Conservation (phyloP, 2,329 filamentous ascomycete genomes). For the Trichophyton rubrum region DNA sequence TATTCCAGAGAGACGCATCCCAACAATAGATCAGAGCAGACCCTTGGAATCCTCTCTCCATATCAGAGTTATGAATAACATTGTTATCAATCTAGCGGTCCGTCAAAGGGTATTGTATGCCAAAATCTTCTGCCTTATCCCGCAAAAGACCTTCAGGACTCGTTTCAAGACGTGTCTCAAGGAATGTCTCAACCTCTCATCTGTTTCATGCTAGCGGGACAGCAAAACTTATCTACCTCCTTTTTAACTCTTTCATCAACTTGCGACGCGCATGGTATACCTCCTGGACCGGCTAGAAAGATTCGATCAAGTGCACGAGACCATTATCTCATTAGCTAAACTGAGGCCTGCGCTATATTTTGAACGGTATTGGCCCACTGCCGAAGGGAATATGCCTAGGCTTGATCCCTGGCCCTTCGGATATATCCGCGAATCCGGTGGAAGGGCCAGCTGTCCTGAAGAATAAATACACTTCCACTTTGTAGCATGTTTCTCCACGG, state of each 20-base stretch:
- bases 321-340: background rate
- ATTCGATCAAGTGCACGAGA: background rate
- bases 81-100: background rate
- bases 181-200: background rate
- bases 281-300: background rate
- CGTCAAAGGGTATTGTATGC: background rate
- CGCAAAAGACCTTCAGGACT: background rate
- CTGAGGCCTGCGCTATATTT: background rate
- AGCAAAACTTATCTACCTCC: background rate
- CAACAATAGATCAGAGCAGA: background rate
- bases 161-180: constrained; percentile 1
- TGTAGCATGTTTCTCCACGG: background rate
- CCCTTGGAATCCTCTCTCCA: background rate
- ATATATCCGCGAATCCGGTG: background rate
- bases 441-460: background rate
- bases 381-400: background rate
- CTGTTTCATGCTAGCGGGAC: background rate
- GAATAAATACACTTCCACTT: background rate
- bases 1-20: background rate
- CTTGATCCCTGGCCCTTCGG: background rate
- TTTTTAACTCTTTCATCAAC: background rate
- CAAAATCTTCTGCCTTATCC: background rate
- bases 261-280: background rate
- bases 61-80: background rate
- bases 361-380: background rate